Percentiles rank a stretch among this genome's conserved stretches.
These are phyloP conservation scores for Osmozyma mogii DNA, from an alignment of 805 yeast genomes.

Conservation along the genomic window DNA sequence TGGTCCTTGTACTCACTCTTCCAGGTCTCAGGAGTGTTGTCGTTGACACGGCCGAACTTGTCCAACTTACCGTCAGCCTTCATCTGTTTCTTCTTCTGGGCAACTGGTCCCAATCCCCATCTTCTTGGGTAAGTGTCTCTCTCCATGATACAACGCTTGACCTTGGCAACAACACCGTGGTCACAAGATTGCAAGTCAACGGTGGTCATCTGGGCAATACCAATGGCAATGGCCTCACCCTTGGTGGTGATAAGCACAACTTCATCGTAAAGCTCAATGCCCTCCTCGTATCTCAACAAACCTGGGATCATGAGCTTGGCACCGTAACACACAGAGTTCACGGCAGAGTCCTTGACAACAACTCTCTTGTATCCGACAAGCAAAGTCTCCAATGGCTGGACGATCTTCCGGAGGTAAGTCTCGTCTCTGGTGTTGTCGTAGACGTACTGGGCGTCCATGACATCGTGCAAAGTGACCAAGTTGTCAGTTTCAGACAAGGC, in stretches of 20 bases:
- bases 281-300: slow-evolving; percentile 92
- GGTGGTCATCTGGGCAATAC: slow-evolving; percentile 97
- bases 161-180: slow-evolving; percentile 97
- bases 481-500: slow-evolving; percentile 86
- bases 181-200: slow-evolving; percentile 95
- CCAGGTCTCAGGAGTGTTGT: slow-evolving; percentile 91
- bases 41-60: slow-evolving; percentile 89
- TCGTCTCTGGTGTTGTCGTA: slow-evolving; percentile 97
- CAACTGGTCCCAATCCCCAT: slow-evolving; percentile 99
- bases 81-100: slow-evolving; percentile 96
- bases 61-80: slow-evolving; percentile 96
- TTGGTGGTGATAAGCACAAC: slow-evolving; percentile 96
- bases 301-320: slow-evolving; percentile 99
- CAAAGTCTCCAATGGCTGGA: slow-evolving; percentile 90
- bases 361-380: slow-evolving; percentile 94
- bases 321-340: slow-evolving; percentile 97
- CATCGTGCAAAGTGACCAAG: slow-evolving; percentile 94
- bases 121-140: slow-evolving; percentile 98
- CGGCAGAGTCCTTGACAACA: slow-evolving; percentile 90
- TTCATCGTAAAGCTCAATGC: slow-evolving; percentile 94
- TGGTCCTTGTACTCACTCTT: slow-evolving; percentile 74
- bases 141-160: slow-evolving; percentile 99
- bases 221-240: slow-evolving; percentile 99
- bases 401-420: slow-evolving; percentile 85
- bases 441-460: slow-evolving; percentile 96